Conservation (phyloP, 805 yeast species). For the Candida succiphila region DNA sequence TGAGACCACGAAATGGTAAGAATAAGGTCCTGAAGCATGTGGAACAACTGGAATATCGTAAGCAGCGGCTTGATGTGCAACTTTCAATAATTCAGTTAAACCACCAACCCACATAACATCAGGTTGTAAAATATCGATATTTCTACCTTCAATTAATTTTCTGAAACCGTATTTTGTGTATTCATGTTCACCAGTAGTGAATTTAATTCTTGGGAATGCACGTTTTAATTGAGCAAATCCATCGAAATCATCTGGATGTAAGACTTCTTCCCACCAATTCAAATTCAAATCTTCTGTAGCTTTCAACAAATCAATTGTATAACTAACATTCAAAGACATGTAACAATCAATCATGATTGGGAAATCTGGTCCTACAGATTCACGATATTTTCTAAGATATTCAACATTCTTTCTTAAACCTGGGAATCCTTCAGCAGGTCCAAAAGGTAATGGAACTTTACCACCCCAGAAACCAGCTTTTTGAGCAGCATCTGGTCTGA, state of each 20-base stretch:
- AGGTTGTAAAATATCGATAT: conserved; percentile 38
- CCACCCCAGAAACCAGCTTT: conserved; percentile 45
- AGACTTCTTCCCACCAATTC: conserved; percentile 44
- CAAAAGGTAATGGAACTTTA: conserved; percentile 39
- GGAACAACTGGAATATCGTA: conserved; percentile 45
- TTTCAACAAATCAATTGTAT: conserved; percentile 32
- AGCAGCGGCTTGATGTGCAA: conserved; percentile 41
- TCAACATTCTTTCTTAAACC: conserved; percentile 36
- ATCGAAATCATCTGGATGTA: conserved; percentile 42
- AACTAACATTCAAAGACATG: conserved; percentile 40
- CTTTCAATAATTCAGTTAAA: conserved; percentile 34
- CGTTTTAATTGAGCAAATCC: conserved; percentile 35
- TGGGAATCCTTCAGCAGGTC: conserved; percentile 40
- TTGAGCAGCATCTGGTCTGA: conserved; percentile 37
- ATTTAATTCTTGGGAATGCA: conserved; percentile 36
- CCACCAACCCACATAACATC: conserved; percentile 50
- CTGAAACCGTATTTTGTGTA: conserved; percentile 41
- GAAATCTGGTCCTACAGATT: conserved; percentile 39
- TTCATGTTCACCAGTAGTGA: conserved; percentile 46
- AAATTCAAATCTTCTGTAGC: conserved; percentile 35
- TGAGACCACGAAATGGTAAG: conserved; percentile 39
- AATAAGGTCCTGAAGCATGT: conserved; percentile 44
- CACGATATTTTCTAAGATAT: conserved; percentile 32
- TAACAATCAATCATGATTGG: conserved; percentile 46
- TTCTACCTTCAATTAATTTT: conserved; percentile 38